Base-by-base conservation (phyloP, 805 yeast genomes). In the Metschnikowia drakensbergensis region DNA sequence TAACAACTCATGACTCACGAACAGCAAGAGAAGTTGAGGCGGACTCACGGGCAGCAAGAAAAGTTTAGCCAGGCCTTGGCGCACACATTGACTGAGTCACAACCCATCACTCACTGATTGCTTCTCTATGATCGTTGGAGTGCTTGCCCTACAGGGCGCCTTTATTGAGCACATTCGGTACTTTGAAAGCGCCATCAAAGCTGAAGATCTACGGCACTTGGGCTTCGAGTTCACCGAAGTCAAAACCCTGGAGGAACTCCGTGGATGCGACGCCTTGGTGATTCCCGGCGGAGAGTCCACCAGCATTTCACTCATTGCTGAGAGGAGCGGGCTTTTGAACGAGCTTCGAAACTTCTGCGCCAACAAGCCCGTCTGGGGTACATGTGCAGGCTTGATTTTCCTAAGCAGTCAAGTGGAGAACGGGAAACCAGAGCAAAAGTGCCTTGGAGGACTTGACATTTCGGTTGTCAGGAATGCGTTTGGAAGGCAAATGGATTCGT, bases 341-440 rank as follows among this genome's bases (percentile, higher is more conserved):
- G 84, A 86, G 2, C 66, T 86, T 47, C 64, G 72, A 36, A 60
- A 68, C 9, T 81, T 77, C 61, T 79, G 82, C 25, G 67, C 75
- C 6, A 42, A 50, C 9, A 78, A 76, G 51, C 82, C 87, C 1
- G 76, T 81, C 9, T 87, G 95, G 95, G 95, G 95, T 0, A 87
- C 95, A 0, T 87, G 95, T 65, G 95, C 95, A 3, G 95, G 95
- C 2, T 68, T 87, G 55, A 86, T 87, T 45, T 74, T 86, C 54
- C 68, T 87, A 25, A 76, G 90, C 6, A 70, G 75, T 47, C 71
- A 74, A 41, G 69, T 83, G 33, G 67, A 73, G 11, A 76, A 80
- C 58, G 84, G 81, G 22, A 74, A 74, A 42, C 72, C 70, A 1
- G 75, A 77, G 23, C 85, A 86, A 53, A 67, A 76, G 48, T 62